Evolutionary conservation across 768 basidiomycete genomes (phyloP), one percentile per base, ranked within the genome.

Genomic region (Leccinum incarnatum): DNA sequence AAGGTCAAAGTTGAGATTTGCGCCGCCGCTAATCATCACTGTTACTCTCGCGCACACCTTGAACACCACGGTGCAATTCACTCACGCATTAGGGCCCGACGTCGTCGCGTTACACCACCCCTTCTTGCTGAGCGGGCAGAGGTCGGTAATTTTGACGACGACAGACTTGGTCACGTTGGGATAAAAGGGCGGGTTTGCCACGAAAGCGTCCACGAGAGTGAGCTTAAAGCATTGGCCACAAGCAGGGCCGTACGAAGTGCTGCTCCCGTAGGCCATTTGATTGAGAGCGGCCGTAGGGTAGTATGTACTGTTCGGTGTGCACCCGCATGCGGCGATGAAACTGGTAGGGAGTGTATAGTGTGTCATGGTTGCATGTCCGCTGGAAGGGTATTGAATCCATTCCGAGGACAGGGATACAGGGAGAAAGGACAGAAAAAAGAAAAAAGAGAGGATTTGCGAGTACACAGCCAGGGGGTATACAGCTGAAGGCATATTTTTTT

Each of bases 191-290:
- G 91, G 91, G 45, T 79, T 75, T 0, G 85, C 78, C 19, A 79
- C 76, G 65, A 87, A 85, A 4, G 89, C 84, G 64, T 90, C 84
- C 47, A 90, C 64, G 25, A 93, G 78, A 0, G 89, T 88, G 57
- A 93, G 73, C 52, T 86, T 85, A 73, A 93, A 93, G 78, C 91
- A 93, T 54, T 78, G 80, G 27, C 91, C 91, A 67, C 89, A 92
- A 3, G 78, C 81, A 34, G 89, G 86, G 14, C 90, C 90, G 65
- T 84, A 92, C 12, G 80, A 79, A n/a, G 76, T 78, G 57, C 83
- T 85, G 67, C 87, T 89, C 0, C 91, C 90, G 62, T 81, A 93
- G 1, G 91, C 91, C 79, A 88, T 84, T 66, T 91, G 86, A 57
- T 79, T 90, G 59, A 93, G 72, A 9, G 91, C 91, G 10, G 87